A percentile compares a stretch with the other conserved stretches of the same genome.
Evolutionary conservation across 768 basidiomycete species (phyloP).

Genomic region (Exsudoporus frostii): DNA sequence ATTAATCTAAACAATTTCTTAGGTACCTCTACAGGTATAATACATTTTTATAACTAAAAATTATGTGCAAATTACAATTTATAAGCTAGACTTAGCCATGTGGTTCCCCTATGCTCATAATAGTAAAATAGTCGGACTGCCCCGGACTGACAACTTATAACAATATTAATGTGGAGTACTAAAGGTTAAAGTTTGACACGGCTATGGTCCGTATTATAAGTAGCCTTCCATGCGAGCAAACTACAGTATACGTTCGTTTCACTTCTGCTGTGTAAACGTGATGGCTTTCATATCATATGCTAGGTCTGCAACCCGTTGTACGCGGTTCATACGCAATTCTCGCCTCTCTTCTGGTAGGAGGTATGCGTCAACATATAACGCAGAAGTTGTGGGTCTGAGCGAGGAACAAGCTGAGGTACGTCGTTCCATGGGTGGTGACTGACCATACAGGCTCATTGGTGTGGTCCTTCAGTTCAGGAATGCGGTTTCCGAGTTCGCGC

Average conservation of each 20-base stretch:
- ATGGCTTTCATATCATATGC: conserved; percentile 15
- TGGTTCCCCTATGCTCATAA: too few relatives aligned
- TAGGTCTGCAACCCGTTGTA: conserved; percentile 10
- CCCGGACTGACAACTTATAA: too few relatives aligned
- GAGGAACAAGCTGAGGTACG: conserved; percentile 78
- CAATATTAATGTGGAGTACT: too few relatives aligned
- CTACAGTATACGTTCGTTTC: neutral
- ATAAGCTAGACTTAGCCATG: too few relatives aligned
- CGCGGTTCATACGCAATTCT: neutral
- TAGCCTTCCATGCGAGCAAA: neutral
- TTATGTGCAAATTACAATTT: too few relatives aligned
- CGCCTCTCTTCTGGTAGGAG: conserved; percentile 2
- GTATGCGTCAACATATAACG: conserved; percentile 58
- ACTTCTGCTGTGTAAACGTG: neutral
- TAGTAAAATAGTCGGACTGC: too few relatives aligned
- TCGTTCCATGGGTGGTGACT: neutral
- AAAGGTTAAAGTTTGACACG: too few relatives aligned
- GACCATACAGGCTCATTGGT: neutral
- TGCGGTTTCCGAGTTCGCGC: conserved; percentile 74
- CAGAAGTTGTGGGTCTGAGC: conserved; percentile 70
- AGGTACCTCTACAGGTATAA: too few relatives aligned
- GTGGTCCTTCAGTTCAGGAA: conserved; percentile 62
- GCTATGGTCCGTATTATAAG: conserved; percentile 14
- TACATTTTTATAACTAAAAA: too few relatives aligned
- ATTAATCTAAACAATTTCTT: too few relatives aligned